Evolutionary conservation across 208 protist species (phyloP).

Genomic region (Crithidia sp.): DNA sequence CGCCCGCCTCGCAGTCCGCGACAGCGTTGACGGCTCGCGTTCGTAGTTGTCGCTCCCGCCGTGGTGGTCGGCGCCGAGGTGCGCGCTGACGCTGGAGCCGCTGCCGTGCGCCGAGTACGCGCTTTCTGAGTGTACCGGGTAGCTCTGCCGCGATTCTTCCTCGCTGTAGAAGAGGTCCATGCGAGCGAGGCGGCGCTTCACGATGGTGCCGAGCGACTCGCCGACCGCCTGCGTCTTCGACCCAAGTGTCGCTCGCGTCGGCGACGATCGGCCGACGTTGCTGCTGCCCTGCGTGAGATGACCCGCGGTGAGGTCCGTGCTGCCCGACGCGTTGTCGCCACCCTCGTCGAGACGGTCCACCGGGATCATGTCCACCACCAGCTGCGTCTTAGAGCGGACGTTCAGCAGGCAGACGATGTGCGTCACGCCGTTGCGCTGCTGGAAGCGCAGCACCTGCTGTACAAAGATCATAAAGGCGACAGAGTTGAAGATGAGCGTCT

Average conservation of each 20-base stretch:
- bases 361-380: conserved; percentile 45
- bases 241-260: background rate
- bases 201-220: conserved; percentile 1
- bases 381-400: conserved; percentile 41
- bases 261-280: background rate
- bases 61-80: background rate
- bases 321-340: background rate
- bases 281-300: background rate
- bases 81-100: conserved; percentile 23
- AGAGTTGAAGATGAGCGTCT: conserved; percentile 59
- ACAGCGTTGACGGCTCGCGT: background rate
- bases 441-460: conserved; percentile 49
- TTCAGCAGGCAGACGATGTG: conserved; percentile 49
- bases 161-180: conserved; percentile 35
- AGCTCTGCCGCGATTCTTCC: conserved; percentile 28
- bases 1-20: conserved; percentile 5
- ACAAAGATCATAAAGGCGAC: conserved; percentile 70
- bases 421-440: conserved; percentile 24
- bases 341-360: conserved; percentile 23
- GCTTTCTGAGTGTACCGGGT: background rate
- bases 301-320: background rate
- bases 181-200: conserved; percentile 20
- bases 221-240: background rate
- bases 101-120: conserved; percentile 10
- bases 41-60: background rate